A percentile compares a stretch with the other conserved stretches of the same genome.
phyloP scores from a whole-genome alignment of 352 stramenopile species.

The Peronospora farinosa region DNA sequence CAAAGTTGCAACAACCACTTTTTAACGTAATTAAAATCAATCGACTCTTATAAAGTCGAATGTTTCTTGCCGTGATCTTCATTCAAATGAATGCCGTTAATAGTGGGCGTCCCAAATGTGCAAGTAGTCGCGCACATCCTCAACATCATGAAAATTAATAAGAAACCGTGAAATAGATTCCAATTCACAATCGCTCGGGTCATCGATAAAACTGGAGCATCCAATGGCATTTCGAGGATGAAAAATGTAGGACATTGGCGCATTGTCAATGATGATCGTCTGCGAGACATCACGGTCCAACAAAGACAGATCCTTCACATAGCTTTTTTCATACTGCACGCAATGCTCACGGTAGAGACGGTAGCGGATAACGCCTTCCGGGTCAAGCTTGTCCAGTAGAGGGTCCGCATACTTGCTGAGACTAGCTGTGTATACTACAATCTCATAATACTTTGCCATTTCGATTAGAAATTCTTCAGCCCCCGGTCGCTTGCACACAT shows the following conservation, averaged over 20 bases:
- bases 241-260: conserved; percentile 96
- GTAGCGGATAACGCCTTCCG: conserved; percentile 82
- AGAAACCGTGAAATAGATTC: conserved; percentile 75
- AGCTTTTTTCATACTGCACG: conserved; percentile 93
- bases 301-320: conserved; percentile 96
- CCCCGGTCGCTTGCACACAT: conserved; percentile 88
- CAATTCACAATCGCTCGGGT: conserved; percentile 86
- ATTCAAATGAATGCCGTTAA: conserved; percentile 15
- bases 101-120: conserved; percentile 65
- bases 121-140: conserved; percentile 66
- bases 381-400: conserved; percentile 94
- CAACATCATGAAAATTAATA: conserved; percentile 35
- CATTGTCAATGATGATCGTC: conserved; percentile 99
- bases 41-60: too few relatives aligned
- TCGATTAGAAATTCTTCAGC: conserved; percentile 94
- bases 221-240: conserved; percentile 88
- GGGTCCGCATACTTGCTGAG: conserved; percentile 97
- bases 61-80: too few relatives aligned
- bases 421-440: conserved; percentile 97
- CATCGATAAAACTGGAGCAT: conserved; percentile 88
- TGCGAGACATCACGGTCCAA: conserved; percentile 90
- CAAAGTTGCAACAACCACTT: too few relatives aligned
- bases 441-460: conserved; percentile 95
- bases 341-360: conserved; percentile 93
- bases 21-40: too few relatives aligned